Evolutionary conservation across 2,329 filamentous ascomycete species (phyloP).

Genomic region (Fusarium abutilonis): DNA sequence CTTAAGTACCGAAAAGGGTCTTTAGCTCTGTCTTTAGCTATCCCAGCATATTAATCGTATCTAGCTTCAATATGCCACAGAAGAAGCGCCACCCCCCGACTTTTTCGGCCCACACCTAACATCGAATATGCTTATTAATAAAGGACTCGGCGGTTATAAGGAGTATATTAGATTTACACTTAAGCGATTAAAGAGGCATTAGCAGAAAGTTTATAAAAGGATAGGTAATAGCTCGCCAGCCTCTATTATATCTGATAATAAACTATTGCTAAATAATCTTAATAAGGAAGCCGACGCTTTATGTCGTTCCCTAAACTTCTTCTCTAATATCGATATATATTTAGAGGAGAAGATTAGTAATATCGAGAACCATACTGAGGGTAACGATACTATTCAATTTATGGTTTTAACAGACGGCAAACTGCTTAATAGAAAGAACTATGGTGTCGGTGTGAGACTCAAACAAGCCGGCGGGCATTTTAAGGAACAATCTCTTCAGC

Average conservation of each 20-base stretch:
- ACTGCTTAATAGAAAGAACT: constrained; percentile 33
- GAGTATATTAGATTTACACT: background rate
- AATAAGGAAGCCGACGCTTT: background rate
- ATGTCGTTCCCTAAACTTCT: constrained; percentile 4
- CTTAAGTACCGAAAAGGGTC: constrained; percentile 34
- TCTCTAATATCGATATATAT: constrained; percentile 12
- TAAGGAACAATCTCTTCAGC: constrained; percentile 25
- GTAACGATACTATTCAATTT: constrained; percentile 33
- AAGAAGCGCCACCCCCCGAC: background rate
- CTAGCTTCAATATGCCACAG: constrained; percentile 10
- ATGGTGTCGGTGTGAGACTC: constrained; percentile 21
- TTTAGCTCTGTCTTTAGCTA: constrained; percentile 34
- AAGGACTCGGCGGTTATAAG: constrained; percentile 1
- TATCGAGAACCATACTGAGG: constrained; percentile 36
- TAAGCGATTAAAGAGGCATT: background rate
- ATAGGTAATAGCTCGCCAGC: background rate
- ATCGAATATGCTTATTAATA: background rate
- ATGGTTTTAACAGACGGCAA: constrained; percentile 33
- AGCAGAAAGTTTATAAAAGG: background rate
- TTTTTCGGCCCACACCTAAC: background rate
- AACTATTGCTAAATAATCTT: background rate
- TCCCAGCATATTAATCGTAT: constrained; percentile 35
- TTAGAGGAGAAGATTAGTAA: constrained; percentile 27
- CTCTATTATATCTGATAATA: background rate
- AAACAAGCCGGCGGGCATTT: constrained; percentile 32